A percentile compares a stretch with the other conserved stretches of the same genome.
Conservation (phyloP, 768 basidiomycete genomes). For the Amanita pallidorosea region DNA sequence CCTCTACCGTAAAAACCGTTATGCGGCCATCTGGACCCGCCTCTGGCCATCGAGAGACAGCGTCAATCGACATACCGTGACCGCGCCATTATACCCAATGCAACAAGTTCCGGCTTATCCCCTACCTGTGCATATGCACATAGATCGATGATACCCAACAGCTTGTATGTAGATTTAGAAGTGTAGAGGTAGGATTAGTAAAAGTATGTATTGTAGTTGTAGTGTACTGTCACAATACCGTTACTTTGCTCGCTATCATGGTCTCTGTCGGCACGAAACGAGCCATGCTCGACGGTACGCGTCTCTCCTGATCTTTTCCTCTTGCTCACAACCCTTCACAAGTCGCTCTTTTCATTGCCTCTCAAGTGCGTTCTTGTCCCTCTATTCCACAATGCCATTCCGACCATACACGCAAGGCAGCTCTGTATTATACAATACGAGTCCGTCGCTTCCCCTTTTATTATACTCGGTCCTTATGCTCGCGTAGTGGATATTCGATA, state of each 20-base stretch:
- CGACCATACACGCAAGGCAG: conserved; percentile 41
- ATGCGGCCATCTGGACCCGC: background rate
- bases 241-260: conserved; percentile 10
- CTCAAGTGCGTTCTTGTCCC: conserved; percentile 26
- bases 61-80: background rate
- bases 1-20: background rate
- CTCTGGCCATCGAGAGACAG: background rate
- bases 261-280: conserved; percentile 29
- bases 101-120: background rate
- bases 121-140: background rate
- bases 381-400: conserved; percentile 12
- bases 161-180: background rate
- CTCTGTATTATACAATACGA: conserved; percentile 64
- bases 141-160: background rate
- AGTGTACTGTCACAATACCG: background rate
- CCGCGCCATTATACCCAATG: background rate
- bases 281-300: conserved; percentile 33
- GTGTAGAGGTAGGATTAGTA: background rate
- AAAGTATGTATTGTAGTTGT: background rate
- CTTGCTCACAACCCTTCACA: conserved; percentile 7
- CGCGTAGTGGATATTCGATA: conserved; percentile 55
- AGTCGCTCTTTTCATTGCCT: conserved; percentile 43
- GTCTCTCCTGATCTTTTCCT: conserved; percentile 1
- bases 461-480: background rate
- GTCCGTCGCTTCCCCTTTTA: conserved; percentile 27